Evolutionary conservation across 2,329 filamentous ascomycete genomes (phyloP).

Genomic region (Paecilomyces formosus): DNA sequence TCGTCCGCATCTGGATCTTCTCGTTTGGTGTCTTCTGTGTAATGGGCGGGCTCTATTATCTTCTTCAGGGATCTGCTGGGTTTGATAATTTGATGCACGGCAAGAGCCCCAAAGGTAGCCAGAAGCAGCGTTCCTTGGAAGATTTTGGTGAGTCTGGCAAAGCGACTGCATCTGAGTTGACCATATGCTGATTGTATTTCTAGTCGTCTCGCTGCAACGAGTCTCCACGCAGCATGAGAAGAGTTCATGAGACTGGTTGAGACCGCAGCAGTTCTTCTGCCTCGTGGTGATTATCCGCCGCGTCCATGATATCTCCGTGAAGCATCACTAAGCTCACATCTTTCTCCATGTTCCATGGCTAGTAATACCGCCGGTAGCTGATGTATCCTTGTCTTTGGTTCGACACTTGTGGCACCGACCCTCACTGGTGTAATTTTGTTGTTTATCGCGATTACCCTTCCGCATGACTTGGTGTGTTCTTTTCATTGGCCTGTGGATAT

Average conservation of each 20-base stretch:
- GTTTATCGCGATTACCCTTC: not conserved
- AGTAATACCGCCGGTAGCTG: not conserved
- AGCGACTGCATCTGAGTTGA: not conserved
- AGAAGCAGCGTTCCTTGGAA: slow-evolving; percentile 78
- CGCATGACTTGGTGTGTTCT: not conserved
- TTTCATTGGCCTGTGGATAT: not conserved
- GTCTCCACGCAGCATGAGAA: slow-evolving; percentile 90
- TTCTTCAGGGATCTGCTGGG: slow-evolving; percentile 69
- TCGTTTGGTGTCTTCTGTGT: slow-evolving; percentile 84
- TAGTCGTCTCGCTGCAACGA: slow-evolving; percentile 81
- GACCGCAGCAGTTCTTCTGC: not conserved
- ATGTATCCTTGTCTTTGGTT: not conserved
- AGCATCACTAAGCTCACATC: not conserved
- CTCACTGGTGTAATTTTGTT: not conserved
- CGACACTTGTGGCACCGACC: not conserved
- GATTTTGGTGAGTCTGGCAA: slow-evolving; percentile 66
- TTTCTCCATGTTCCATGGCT: not conserved
- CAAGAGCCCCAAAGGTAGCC: slow-evolving; percentile 71
- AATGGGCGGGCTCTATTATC: slow-evolving; percentile 70
- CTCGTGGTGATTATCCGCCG: not conserved
- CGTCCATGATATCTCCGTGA: not conserved
- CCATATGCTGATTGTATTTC: slow-evolving; percentile 27
- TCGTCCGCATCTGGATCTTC: slow-evolving; percentile 86
- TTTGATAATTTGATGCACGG: slow-evolving; percentile 94
- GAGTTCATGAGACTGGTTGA: slow-evolving; percentile 51